Conservation (phyloP, 208 protist species). For the Novymonas esmeraldas region DNA sequence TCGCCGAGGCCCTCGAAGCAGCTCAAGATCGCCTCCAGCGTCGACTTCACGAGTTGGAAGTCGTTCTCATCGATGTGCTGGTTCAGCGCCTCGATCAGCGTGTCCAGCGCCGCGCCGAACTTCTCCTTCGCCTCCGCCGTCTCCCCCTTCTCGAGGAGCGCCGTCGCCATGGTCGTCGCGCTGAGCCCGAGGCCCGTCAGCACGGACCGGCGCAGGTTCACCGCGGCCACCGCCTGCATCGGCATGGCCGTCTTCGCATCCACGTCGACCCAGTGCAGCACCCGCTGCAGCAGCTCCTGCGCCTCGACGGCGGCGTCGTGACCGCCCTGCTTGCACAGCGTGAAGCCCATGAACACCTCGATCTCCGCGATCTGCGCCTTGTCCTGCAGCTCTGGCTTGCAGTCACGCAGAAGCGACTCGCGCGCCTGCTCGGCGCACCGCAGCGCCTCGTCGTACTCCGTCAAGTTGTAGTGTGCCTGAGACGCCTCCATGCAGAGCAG, state of each 20-base stretch:
- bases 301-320: conserved; percentile 37
- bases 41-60: conserved; percentile 73
- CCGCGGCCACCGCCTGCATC: conserved; percentile 86
- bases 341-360: conserved; percentile 73
- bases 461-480: conserved; percentile 83
- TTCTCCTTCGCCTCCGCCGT: conserved; percentile 51
- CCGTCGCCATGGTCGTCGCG: conserved; percentile 39
- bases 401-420: conserved; percentile 45
- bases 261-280: conserved; percentile 87
- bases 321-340: conserved; percentile 53
- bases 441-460: conserved; percentile 59
- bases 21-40: conserved; percentile 61
- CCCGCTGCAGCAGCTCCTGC: conserved; percentile 59
- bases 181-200: conserved; percentile 75
- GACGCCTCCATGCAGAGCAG: conserved; percentile 84
- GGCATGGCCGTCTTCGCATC: conserved; percentile 82
- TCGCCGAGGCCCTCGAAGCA: conserved; percentile 91
- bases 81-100: conserved; percentile 83
- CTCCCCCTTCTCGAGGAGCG: conserved; percentile 33
- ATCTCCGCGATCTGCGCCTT: conserved; percentile 78
- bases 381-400: conserved; percentile 57
- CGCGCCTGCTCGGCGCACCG: conserved; percentile 47
- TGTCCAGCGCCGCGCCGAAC: conserved; percentile 84
- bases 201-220: conserved; percentile 82
- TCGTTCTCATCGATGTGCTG: conserved; percentile 89